phyloP scores from a whole-genome alignment of 2,329 filamentous ascomycete genomes.

The Cryphonectria carpinicola region DNA sequence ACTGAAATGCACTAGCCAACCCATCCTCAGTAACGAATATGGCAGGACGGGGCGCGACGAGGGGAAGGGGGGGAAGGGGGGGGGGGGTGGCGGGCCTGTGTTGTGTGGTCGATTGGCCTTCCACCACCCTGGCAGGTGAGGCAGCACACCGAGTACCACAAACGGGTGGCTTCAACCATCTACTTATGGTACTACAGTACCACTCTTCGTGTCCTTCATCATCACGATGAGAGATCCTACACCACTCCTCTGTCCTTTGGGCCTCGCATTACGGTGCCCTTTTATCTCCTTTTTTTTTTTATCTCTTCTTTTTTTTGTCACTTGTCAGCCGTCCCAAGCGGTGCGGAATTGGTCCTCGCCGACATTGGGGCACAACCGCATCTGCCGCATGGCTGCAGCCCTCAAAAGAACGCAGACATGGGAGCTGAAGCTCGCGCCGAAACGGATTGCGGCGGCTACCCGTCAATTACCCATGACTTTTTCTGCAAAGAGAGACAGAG shows the following conservation, averaged over 20 bases:
- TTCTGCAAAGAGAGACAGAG: no score
- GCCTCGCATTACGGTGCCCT: neutral
- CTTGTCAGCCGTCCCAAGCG: slow-evolving; percentile 9
- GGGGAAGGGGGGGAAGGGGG: no score
- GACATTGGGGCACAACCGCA: slow-evolving; percentile 3
- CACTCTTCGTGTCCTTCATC: slow-evolving; percentile 1
- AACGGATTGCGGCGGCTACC: slow-evolving; percentile 22
- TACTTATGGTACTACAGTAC: neutral
- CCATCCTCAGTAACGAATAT: slow-evolving; percentile 13
- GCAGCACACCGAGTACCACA: neutral
- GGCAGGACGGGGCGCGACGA: slow-evolving; percentile 7
- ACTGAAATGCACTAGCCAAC: neutral
- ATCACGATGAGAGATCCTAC: neutral
- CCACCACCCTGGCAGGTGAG: neutral
- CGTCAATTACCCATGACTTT: neutral
- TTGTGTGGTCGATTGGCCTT: neutral
- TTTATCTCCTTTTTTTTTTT: neutral
- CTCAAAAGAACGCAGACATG: slow-evolving; percentile 13
- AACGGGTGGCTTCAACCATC: slow-evolving; percentile 1
- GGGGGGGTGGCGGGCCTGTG: neutral
- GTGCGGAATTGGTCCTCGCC: slow-evolving; percentile 12
- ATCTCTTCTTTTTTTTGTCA: neutral
- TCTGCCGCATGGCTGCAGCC: slow-evolving; percentile 22
- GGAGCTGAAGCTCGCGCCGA: slow-evolving; percentile 8
- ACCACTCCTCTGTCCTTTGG: neutral